phyloP scores from a whole-genome alignment of 2,329 filamentous ascomycete genomes.

The Phaeosphaeria sp. region DNA sequence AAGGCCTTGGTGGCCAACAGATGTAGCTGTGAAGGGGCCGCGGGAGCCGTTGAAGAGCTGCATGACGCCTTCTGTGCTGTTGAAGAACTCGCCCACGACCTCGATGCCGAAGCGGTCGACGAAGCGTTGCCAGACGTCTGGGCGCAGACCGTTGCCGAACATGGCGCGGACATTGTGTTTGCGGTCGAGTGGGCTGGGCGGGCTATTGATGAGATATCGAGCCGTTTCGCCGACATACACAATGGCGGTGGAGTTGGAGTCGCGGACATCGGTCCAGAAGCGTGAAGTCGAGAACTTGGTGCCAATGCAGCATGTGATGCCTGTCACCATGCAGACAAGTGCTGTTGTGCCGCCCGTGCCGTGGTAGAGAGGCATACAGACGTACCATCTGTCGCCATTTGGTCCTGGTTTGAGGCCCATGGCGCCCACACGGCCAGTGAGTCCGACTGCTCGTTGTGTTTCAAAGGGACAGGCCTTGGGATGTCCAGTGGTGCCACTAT shows the following conservation, averaged over 20 bases:
- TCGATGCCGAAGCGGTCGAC: slow-evolving; percentile 67
- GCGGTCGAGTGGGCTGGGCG: slow-evolving; percentile 66
- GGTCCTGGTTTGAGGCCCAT: slow-evolving; percentile 49
- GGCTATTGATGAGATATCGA: slow-evolving; percentile 73
- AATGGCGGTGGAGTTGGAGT: slow-evolving; percentile 71
- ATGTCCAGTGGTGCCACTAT: slow-evolving; percentile 74
- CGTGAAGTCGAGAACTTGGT: slow-evolving; percentile 71
- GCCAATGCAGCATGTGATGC: slow-evolving; percentile 67
- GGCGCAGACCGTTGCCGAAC: slow-evolving; percentile 71
- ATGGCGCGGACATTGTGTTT: slow-evolving; percentile 65
- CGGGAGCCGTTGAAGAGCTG: slow-evolving; percentile 64
- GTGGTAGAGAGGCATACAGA: slow-evolving; percentile 80
- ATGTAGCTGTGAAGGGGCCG: slow-evolving; percentile 66
- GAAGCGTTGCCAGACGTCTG: slow-evolving; percentile 72
- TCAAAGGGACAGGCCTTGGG: slow-evolving; percentile 74
- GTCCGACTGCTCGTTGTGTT: slow-evolving; percentile 53
- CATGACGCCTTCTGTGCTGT: slow-evolving; percentile 76
- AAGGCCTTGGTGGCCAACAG: slow-evolving; percentile 74
- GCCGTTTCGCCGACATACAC: slow-evolving; percentile 81
- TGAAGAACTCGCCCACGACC: slow-evolving; percentile 76
- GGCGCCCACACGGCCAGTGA: slow-evolving; percentile 46
- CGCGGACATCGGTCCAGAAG: slow-evolving; percentile 76
- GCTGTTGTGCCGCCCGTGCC: slow-evolving; percentile 71
- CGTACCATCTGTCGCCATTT: slow-evolving; percentile 69
- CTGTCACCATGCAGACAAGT: slow-evolving; percentile 61